Evolutionary conservation across 306 rosid species (phyloP).

Genomic region (Parietaria judaica): DNA sequence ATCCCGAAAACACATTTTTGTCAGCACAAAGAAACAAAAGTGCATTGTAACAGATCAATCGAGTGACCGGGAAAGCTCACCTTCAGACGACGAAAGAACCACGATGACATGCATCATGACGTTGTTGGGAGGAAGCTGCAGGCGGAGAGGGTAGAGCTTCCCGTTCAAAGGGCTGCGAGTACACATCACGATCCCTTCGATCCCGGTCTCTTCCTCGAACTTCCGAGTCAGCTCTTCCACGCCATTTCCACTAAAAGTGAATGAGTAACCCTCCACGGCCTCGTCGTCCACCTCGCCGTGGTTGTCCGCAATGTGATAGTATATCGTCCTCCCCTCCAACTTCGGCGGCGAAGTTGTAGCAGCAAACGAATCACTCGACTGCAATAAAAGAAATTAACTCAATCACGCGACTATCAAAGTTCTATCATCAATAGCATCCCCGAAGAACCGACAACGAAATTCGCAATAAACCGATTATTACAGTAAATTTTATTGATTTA

Average conservation of each 20-base stretch:
- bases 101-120: constrained; percentile 63
- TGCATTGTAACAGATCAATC: neutral
- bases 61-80: constrained; percentile 29
- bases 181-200: constrained; percentile 65
- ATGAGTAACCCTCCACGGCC: constrained; percentile 35
- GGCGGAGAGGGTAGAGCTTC: constrained; percentile 70
- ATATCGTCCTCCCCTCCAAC: constrained; percentile 66
- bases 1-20: neutral
- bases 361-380: constrained; percentile 44
- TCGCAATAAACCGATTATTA: too few species aligned
- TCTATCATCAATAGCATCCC: too few species aligned
- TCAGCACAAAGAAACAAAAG: neutral
- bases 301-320: constrained; percentile 73
- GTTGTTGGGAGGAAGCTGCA: constrained; percentile 95
- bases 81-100: constrained; percentile 48
- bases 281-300: constrained; percentile 68
- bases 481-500: too few species aligned
- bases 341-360: constrained; percentile 42
- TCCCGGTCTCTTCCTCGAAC: constrained; percentile 72
- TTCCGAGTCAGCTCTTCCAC: constrained; percentile 66
- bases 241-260: constrained; percentile 66
- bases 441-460: too few species aligned
- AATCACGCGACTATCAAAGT: neutral
- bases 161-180: constrained; percentile 66
- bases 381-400: constrained; percentile 5